Percentiles rank a stretch among this genome's conserved stretches.
Evolutionary conservation across 108 stramenopile genomes (phyloP).

Genomic region (Nitzschia sp.): DNA sequence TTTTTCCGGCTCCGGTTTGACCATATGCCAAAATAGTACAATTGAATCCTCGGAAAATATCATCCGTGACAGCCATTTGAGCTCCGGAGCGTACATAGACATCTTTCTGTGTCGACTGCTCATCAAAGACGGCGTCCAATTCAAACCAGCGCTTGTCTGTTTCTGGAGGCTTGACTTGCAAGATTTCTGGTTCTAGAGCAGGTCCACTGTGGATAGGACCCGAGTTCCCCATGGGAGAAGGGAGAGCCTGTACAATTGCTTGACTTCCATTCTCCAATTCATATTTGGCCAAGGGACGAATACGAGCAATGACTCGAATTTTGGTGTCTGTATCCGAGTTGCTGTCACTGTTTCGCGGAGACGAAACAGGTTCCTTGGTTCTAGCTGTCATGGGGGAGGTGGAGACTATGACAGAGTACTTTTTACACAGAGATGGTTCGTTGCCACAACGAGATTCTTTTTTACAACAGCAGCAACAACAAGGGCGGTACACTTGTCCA

Average conservation of each 20-base stretch:
- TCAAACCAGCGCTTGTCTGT: constrained; percentile 83
- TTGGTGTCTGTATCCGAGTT: constrained; percentile 12
- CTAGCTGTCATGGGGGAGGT: constrained; percentile 3
- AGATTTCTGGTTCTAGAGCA: constrained; percentile 43
- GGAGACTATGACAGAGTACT: neutral
- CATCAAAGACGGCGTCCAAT: constrained; percentile 93
- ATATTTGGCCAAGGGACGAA: constrained; percentile 89
- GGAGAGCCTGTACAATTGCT: constrained; percentile 38
- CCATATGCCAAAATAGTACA: constrained; percentile 98
- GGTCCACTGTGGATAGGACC: neutral
- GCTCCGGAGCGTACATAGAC: constrained; percentile 92
- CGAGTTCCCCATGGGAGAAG: neutral
- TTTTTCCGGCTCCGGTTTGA: constrained; percentile 86
- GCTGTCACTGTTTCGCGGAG: too few relatives aligned
- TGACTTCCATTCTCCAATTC: constrained; percentile 88
- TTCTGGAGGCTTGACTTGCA: constrained; percentile 45
- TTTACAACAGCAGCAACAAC: too few relatives aligned
- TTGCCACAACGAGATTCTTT: too few relatives aligned
- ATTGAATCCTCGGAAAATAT: constrained; percentile 97
- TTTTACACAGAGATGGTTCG: too few relatives aligned
- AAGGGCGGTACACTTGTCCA: too few relatives aligned
- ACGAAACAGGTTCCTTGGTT: neutral
- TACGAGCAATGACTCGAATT: constrained; percentile 89
- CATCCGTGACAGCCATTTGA: constrained; percentile 79
- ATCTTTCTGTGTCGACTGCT: constrained; percentile 74